These are phyloP conservation scores for Stentor roeselii DNA, from an alignment of 73 alveolate genomes.

Conservation along the genomic window DNA sequence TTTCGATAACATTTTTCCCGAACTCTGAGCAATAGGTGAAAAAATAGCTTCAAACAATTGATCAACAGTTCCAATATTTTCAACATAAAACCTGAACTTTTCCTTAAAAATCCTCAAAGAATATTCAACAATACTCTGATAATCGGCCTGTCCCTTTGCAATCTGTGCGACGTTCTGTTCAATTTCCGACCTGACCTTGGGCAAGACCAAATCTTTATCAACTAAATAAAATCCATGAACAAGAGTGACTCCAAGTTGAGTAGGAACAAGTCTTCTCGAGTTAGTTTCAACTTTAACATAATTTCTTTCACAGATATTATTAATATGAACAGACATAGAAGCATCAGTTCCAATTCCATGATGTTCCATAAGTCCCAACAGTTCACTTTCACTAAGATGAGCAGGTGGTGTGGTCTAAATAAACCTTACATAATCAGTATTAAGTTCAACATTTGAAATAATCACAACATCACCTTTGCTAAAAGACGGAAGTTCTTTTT, in stretches of 20 bases:
- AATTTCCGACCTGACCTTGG: constrained; percentile 94
- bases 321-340: constrained; percentile 99
- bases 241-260: constrained; percentile 95
- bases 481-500: constrained; percentile 63
- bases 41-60: constrained; percentile 47
- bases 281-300: constrained; percentile 90
- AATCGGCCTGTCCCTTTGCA: constrained; percentile 94
- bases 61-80: constrained; percentile 38
- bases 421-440: constrained; percentile 38
- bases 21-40: constrained; percentile 40
- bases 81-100: constrained; percentile 71
- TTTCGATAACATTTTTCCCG: constrained; percentile 42
- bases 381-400: constrained; percentile 95
- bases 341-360: constrained; percentile 99
- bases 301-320: constrained; percentile 97
- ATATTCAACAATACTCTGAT: constrained; percentile 78
- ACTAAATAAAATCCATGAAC: constrained; percentile 96
- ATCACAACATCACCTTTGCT: constrained; percentile 38
- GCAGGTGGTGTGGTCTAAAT: constrained; percentile 94
- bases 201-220: constrained; percentile 97
- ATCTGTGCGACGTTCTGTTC: constrained; percentile 86
- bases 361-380: constrained; percentile 96
- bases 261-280: constrained; percentile 91
- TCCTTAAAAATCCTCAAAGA: constrained; percentile 87
- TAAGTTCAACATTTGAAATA: constrained; percentile 19